Percentiles rank a stretch among this genome's conserved stretches.
phyloP scores from a whole-genome alignment of 331 rosid species.

The Quercus phellos region DNA sequence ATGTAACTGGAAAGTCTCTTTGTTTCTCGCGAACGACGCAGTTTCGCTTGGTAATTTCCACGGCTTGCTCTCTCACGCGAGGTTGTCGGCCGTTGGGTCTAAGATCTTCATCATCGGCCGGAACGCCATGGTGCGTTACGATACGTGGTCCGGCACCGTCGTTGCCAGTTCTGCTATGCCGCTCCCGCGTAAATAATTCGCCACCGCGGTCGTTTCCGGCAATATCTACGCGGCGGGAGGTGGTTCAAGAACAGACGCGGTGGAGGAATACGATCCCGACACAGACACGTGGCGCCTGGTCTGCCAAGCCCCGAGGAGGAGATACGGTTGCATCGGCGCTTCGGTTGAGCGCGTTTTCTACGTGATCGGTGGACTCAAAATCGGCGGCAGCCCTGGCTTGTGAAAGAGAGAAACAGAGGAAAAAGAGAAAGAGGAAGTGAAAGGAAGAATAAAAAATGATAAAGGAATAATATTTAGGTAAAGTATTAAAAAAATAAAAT shows the following conservation, averaged over 20 bases:
- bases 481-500: too few relatives aligned
- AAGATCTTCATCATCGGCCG: conserved; percentile 48
- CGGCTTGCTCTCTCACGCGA: conserved; percentile 45
- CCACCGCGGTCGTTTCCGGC: conserved; percentile 37
- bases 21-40: conserved; percentile 35
- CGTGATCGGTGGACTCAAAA: conserved; percentile 57
- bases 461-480: too few relatives aligned
- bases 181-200: conserved; percentile 57
- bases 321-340: conserved; percentile 64
- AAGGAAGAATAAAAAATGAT: too few relatives aligned
- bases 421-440: too few relatives aligned
- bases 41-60: conserved; percentile 23
- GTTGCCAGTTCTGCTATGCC: conserved; percentile 33
- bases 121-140: conserved; percentile 38
- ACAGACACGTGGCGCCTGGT: conserved; percentile 45
- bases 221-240: conserved; percentile 64
- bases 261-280: conserved; percentile 52
- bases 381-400: conserved; percentile 19
- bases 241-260: conserved; percentile 22
- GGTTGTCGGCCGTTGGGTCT: conserved; percentile 43
- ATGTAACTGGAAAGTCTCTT: conserved; percentile 33
- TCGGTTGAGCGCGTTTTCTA: conserved; percentile 47
- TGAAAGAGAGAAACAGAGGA: too few relatives aligned
- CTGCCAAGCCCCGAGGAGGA: conserved; percentile 32
- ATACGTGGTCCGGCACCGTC: conserved; percentile 55